Evolutionary conservation across 2,329 filamentous ascomycete species (phyloP), one percentile per base, ranked within the genome.

Genomic region (Lasiodiplodia gonubiensis): DNA sequence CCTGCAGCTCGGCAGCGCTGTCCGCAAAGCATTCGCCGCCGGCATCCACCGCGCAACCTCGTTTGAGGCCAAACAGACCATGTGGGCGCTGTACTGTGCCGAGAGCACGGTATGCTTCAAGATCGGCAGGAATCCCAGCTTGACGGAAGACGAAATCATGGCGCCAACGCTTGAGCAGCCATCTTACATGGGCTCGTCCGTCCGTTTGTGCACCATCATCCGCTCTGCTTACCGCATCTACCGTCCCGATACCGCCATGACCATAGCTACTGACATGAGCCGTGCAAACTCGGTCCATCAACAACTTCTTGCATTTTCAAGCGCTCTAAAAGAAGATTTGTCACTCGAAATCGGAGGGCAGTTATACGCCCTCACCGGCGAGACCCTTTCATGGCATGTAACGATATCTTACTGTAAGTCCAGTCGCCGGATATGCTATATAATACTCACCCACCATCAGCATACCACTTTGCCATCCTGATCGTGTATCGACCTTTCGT

Each of bases 11-110:
- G 52, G 52, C 18, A 55, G 27, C 52, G 33, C 52, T 11, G 52
- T 55, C 52, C 52, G 51, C 27, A 53, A 53, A 30, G 51, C 51
- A 30, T 53, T 53, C 51, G 51, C 51, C 4, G 52, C 52, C 27
- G 52, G 52, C 14, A n/a, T 55, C 27, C 52, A 55, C 25, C 48
- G 48, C 48, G 48, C 21, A 35, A 35, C 30, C 27, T 25, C 33
- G 52, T 25, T n/a, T 3, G 48, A 51, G 48, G 48, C 48, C 16
- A 51, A 25, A n/a, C 48, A 51, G 48, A 51, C 48, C 2, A 51
- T 51, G 48, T 51, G 48, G 48, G 48, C 48, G 12, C 21, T 51
- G 48, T 23, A 51, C 48, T 51, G 48, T 12, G 48, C 48, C 48
- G 48, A 51, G n/a, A 51, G 48, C 48, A 51, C 16, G 14, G 27